phyloP scores from a whole-genome alignment of 192 early-diverging fungal genomes.

The Backusella liffmaniae region DNA sequence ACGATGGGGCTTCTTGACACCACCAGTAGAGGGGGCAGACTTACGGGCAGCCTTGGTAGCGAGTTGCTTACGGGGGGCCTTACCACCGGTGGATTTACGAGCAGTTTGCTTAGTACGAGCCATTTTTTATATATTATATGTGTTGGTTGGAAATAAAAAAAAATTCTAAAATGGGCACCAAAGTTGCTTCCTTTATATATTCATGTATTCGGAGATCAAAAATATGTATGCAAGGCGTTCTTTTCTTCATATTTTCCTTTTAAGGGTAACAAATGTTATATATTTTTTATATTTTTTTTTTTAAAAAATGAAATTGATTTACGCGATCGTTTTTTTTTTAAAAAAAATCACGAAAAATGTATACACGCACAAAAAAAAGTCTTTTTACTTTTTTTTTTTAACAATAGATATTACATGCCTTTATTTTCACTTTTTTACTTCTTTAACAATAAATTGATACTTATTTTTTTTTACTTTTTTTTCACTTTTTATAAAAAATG shows the following conservation, averaged over 20 bases:
- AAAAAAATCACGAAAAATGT: constrained; percentile 2
- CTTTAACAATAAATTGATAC: background rate
- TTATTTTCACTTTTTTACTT: background rate
- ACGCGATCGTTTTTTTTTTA: background rate
- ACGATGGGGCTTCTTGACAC: constrained; percentile 92
- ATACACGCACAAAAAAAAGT: background rate
- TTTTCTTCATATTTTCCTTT: constrained; percentile 4
- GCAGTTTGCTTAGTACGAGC: constrained; percentile 89
- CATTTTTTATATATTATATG: constrained; percentile 33
- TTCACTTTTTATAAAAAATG: background rate
- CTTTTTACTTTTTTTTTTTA: background rate
- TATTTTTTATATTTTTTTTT: constrained; percentile 6
- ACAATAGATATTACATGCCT: background rate
- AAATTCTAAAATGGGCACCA: background rate
- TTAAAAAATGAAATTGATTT: background rate
- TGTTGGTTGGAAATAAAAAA: background rate
- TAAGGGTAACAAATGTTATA: constrained; percentile 3
- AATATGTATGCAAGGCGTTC: background rate
- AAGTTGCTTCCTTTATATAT: background rate
- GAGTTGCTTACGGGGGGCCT: constrained; percentile 95
- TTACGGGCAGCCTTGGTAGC: constrained; percentile 97
- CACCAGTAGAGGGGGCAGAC: constrained; percentile 89
- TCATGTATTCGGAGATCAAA: background rate
- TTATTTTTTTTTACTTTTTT: background rate
- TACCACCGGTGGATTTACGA: constrained; percentile 98